These are phyloP conservation scores for Eleusine indica DNA, from an alignment of 176 grass and related monocot genomes.

Conservation along the genomic window DNA sequence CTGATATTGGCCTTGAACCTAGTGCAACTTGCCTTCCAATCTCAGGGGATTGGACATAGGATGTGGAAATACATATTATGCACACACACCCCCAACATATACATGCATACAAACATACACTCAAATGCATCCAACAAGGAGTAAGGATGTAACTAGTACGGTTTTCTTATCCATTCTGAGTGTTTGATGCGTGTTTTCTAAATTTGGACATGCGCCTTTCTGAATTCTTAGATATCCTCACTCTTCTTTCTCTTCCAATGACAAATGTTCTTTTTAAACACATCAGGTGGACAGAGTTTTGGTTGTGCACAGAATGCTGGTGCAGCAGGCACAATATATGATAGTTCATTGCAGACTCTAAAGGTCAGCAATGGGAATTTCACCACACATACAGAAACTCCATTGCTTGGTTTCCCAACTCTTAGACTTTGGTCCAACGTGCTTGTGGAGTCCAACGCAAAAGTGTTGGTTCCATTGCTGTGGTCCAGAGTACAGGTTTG, in stretches of 20 bases:
- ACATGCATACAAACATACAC: too few relatives aligned
- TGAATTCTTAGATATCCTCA: neutral
- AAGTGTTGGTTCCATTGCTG: slow-evolving; percentile 90
- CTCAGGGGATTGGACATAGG: neutral
- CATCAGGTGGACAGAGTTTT: slow-evolving; percentile 83
- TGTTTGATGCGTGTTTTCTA: slow-evolving; percentile 3
- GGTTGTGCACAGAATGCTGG: slow-evolving; percentile 91
- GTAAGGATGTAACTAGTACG: slow-evolving; percentile 5
- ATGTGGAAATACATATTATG: too few relatives aligned
- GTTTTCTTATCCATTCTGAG: slow-evolving; percentile 9
- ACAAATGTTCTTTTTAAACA: slow-evolving; percentile 14
- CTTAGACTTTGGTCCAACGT: slow-evolving; percentile 94
- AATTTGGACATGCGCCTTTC: neutral
- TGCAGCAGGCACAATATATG: slow-evolving; percentile 91
- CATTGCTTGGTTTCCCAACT: slow-evolving; percentile 86
- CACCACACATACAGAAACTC: slow-evolving; percentile 88
- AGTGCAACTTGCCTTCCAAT: neutral
- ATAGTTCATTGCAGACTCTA: slow-evolving; percentile 82
- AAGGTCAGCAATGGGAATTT: slow-evolving; percentile 98
- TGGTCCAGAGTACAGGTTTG: slow-evolving; percentile 98
- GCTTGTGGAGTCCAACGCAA: slow-evolving; percentile 80
- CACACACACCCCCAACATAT: too few relatives aligned
- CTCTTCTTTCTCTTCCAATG: slow-evolving; percentile 15
- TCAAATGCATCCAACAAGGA: neutral
- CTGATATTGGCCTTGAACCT: neutral